Base-by-base conservation (phyloP, 169 alveolate genomes). In the Eimeria zaria region DNA sequence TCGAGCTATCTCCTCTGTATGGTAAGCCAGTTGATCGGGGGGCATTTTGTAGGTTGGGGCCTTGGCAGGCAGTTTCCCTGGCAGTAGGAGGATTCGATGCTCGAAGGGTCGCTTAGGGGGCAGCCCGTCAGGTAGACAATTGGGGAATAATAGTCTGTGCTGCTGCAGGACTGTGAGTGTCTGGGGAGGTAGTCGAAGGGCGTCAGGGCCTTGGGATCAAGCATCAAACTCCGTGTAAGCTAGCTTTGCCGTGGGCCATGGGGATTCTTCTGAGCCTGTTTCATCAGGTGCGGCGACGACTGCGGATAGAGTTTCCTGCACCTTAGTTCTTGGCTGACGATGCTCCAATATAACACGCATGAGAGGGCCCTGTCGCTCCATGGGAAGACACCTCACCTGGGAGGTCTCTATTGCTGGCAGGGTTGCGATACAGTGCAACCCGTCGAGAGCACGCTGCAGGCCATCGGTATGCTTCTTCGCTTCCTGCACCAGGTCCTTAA, bases 231-330 rank as follows among this genome's bases (percentile, higher is more conserved):
- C 46, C 18, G 80, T 9, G 46, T 16, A 36, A 41, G 7, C 80
- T 46, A 69, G 80, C 46, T 69, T 69, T 8, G 80, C 80, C 14
- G 80, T 69, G 30, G n/a, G n/a, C n/a, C n/a, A n/a, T n/a, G n/a
- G n/a, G n/a, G n/a, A n/a, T n/a, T n/a, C n/a, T n/a, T n/a, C n/a
- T n/a, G n/a, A n/a, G n/a, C n/a, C n/a, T n/a, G n/a, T n/a, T n/a
- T n/a, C n/a, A n/a, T n/a, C n/a, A n/a, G n/a, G n/a, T n/a, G n/a
- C n/a, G n/a, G n/a, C n/a, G n/a, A n/a, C n/a, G n/a, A n/a, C n/a
- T n/a, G n/a, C n/a, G n/a, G n/a, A n/a, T n/a, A n/a, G n/a, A n/a
- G n/a, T n/a, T n/a, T n/a, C n/a, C n/a, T n/a, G 67, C 27, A 27
- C 2, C 67, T 18, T 2, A 27, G n/a, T n/a, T n/a, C n/a, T n/a